Evolutionary conservation across 306 rosid genomes (phyloP), one percentile per base, ranked within the genome.

Genomic region (Cucumis hystrix): DNA sequence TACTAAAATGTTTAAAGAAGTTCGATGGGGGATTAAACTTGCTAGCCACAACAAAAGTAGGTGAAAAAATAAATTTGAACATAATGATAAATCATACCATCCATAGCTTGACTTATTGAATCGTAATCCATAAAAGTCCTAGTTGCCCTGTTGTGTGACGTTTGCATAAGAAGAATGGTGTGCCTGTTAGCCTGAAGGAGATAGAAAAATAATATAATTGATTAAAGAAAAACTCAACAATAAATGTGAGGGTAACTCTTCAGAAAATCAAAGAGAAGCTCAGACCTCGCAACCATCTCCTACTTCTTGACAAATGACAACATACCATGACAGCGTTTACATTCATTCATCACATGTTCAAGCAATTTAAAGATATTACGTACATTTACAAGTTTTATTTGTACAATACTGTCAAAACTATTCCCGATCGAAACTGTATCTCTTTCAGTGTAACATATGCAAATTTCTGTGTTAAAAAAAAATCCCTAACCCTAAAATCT

Each of bases 111-210:
- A 76, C 91, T 87, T 18, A 92, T 86, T 0, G 99, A 91, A 3
- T 79, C 93, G 78, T 87, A 96, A 84, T 92, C 97, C 99, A 91
- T 92, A 85, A 92, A 96, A 1, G 99, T 96, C 83, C 99, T 87
- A 47, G 97, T 85, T 8, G 98, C 89, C 81, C 89, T 89, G 86
- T 80, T 91, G 45, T 78, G 97, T 79, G 99, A 89, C 54, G 93
- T 85, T 86, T 96, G 99, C 96, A 96, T 87, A 17, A 96, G 91
- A 84, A 96, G 89, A 71, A 96, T 96, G 35, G 99, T 95, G 87
- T 96, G 99, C 60, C 85, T 88, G 88, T 96, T 89, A 79, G 97
- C 96, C 99, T 95, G 78, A 81, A 83, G 10, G 45, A 35, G 57
- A 81, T 7, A 10, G 63, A 82, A 58, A 56, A 65, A 77, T 40